A percentile compares a stretch with the other conserved stretches of the same genome.
phyloP scores from a whole-genome alignment of 1,284 basidiomycete species.

The Austroboletus niveus region DNA sequence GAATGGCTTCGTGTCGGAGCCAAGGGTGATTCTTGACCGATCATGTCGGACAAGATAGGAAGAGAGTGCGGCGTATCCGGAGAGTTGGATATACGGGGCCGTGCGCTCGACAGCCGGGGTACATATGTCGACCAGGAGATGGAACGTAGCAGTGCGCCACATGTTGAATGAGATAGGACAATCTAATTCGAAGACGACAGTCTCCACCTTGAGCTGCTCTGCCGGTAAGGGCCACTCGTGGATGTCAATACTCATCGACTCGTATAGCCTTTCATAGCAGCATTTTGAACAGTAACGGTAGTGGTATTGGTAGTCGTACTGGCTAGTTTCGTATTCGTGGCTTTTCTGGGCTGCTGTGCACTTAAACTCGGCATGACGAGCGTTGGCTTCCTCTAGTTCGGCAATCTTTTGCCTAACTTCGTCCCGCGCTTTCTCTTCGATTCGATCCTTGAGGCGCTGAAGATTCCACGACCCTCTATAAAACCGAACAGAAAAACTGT shows the following conservation, averaged over 20 bases:
- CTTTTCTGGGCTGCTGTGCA: background rate
- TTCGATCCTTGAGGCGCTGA: slow-evolving; percentile 25
- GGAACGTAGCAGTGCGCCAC: slow-evolving; percentile 46
- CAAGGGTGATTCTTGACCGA: slow-evolving; percentile 33
- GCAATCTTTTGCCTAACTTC: slow-evolving; percentile 16
- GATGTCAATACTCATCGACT: slow-evolving; percentile 30
- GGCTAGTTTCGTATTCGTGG: background rate
- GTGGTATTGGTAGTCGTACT: background rate
- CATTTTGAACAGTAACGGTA: background rate
- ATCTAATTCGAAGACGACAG: slow-evolving; percentile 45
- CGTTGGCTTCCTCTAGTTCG: slow-evolving; percentile 24
- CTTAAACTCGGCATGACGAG: slow-evolving; percentile 12
- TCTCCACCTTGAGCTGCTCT: slow-evolving; percentile 17
- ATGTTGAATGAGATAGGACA: slow-evolving; percentile 39
- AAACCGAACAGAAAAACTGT: slow-evolving; percentile 32
- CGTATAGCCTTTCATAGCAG: slow-evolving; percentile 6
- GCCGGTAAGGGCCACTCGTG: slow-evolving; percentile 50
- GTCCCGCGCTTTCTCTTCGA: slow-evolving; percentile 26
- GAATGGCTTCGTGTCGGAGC: slow-evolving; percentile 39
- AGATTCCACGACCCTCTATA: slow-evolving; percentile 21
- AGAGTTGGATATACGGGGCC: slow-evolving; percentile 4
- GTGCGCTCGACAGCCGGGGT: slow-evolving; percentile 7
- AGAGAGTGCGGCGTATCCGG: slow-evolving; percentile 15
- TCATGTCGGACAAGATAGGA: slow-evolving; percentile 1
- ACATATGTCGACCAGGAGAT: slow-evolving; percentile 37